A percentile compares a stretch with the other conserved stretches of the same genome.
Evolutionary conservation across 805 yeast genomes (phyloP).

Genomic region (Schwanniomyces vanrijiae): DNA sequence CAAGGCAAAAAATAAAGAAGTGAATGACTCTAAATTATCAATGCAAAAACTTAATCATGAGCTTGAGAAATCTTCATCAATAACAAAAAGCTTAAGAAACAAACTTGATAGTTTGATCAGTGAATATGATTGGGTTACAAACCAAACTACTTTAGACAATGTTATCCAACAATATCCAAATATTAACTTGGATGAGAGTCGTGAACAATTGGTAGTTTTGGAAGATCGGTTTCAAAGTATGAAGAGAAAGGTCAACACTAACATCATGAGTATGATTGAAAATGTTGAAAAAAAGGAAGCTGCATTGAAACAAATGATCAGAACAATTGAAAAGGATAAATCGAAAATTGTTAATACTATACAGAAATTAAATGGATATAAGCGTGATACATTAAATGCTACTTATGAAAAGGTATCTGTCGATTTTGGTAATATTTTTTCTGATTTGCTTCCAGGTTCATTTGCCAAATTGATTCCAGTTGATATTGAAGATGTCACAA

Average conservation of each 20-base stretch:
- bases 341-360: conserved; percentile 87
- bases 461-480: conserved; percentile 85
- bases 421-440: conserved; percentile 89
- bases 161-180: conserved; percentile 63
- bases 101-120: conserved; percentile 47
- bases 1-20: conserved; percentile 41
- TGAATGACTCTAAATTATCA: conserved; percentile 49
- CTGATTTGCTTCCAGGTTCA: conserved; percentile 84
- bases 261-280: conserved; percentile 89
- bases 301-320: conserved; percentile 74
- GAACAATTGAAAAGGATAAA: conserved; percentile 86
- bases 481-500: conserved; percentile 78
- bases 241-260: conserved; percentile 79
- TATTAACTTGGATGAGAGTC: conserved; percentile 62
- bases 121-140: conserved; percentile 73
- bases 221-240: conserved; percentile 62
- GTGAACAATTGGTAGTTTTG: conserved; percentile 55
- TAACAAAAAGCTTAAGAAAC: conserved; percentile 32
- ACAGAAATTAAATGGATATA: conserved; percentile 77
- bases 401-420: conserved; percentile 85
- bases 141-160: conserved; percentile 54
- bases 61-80: conserved; percentile 46
- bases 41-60: conserved; percentile 57
- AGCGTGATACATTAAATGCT: conserved; percentile 73
- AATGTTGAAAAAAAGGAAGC: conserved; percentile 86